Evolutionary conservation across 164 flowering plant species (phyloP).

Genomic region (Vitis riparia): DNA sequence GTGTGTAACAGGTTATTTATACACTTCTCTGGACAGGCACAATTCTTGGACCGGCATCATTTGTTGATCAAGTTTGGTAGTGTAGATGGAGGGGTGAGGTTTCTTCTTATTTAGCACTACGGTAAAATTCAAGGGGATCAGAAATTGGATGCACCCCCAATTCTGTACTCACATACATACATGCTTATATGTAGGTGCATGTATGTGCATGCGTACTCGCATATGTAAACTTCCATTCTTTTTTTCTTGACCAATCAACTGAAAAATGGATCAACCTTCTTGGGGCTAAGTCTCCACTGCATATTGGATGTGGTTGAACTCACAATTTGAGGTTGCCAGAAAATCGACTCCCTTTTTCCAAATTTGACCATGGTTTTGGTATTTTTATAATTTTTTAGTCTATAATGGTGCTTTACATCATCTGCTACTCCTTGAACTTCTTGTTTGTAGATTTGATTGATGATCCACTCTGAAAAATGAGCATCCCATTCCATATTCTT

Average conservation of each 20-base stretch:
- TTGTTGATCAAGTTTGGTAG: conserved; percentile 94
- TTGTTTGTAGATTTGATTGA: background rate
- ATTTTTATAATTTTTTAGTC: background rate
- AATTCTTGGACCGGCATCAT: conserved; percentile 94
- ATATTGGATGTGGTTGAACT: too few relatives aligned
- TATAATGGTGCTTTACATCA: background rate
- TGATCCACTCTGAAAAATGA: background rate
- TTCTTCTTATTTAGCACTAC: background rate
- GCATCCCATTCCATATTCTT: background rate
- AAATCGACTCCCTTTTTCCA: too few relatives aligned
- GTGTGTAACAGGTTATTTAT: conserved; percentile 2
- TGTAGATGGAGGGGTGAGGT: conserved; percentile 91
- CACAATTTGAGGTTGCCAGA: too few relatives aligned
- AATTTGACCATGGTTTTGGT: too few relatives aligned
- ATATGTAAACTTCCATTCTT: too few relatives aligned
- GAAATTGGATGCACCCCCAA: too few relatives aligned
- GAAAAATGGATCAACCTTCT: too few relatives aligned
- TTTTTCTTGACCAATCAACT: too few relatives aligned
- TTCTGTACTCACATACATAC: background rate
- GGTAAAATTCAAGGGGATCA: too few relatives aligned
- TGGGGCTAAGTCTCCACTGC: too few relatives aligned
- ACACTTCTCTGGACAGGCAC: conserved; percentile 58
- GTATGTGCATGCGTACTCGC: too few relatives aligned
- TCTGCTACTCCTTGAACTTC: background rate
- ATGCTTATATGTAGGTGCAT: background rate